Percentiles rank a stretch among this genome's conserved stretches.
These are phyloP conservation scores for Jatropha podagrica DNA, from an alignment of 441 rosid species.

Conservation along the genomic window DNA sequence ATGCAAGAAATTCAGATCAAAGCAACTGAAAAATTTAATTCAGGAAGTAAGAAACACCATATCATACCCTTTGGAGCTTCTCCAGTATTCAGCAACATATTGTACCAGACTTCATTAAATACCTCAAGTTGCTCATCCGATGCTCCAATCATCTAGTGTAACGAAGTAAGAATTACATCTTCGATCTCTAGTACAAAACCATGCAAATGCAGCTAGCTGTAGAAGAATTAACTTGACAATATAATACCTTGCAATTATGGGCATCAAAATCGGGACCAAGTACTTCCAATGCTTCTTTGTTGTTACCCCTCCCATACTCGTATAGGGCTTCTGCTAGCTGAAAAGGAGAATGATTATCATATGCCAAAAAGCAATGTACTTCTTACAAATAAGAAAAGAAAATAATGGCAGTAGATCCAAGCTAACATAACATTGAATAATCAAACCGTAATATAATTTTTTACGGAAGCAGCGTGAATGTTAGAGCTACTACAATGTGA, in stretches of 20 bases:
- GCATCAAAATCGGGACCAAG: constrained; percentile 73
- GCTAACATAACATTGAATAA: constrained; percentile 1
- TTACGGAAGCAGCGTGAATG: neutral
- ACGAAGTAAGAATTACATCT: neutral
- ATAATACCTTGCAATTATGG: constrained; percentile 54
- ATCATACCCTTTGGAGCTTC: constrained; percentile 53
- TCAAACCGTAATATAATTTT: neutral
- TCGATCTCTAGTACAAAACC: neutral
- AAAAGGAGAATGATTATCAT: neutral
- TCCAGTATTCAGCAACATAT: constrained; percentile 59
- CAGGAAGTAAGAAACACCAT: neutral
- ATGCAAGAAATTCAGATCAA: constrained; percentile 15
- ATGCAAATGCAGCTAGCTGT: neutral
- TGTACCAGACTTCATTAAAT: constrained; percentile 77
- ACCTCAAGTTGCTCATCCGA: constrained; percentile 90
- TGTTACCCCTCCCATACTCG: constrained; percentile 56
- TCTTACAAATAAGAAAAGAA: neutral
- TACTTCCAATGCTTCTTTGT: constrained; percentile 48
- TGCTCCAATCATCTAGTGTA: constrained; percentile 63
- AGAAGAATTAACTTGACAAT: neutral
- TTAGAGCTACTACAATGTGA: neutral
- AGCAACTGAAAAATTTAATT: constrained; percentile 2
- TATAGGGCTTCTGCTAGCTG: constrained; percentile 78
- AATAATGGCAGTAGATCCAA: neutral
- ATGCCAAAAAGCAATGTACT: neutral